Conservation (phyloP, 148 eudicot genomes). For the Rhododendron kiyosumense region DNA sequence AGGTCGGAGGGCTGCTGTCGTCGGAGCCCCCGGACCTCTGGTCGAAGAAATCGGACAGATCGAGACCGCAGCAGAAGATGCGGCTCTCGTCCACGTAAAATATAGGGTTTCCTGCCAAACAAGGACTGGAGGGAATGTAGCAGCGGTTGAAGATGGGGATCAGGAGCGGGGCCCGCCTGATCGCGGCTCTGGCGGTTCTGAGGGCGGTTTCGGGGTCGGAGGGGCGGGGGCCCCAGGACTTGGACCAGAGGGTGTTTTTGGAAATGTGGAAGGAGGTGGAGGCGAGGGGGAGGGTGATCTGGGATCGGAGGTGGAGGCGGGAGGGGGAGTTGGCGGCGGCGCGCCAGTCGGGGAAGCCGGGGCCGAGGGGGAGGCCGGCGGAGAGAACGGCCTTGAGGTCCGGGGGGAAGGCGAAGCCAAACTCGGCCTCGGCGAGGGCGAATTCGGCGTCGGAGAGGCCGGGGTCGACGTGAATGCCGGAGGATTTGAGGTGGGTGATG, state of each 20-base stretch:
- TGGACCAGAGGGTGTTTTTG: conserved; percentile 57
- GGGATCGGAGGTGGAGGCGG: conserved; percentile 55
- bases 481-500: conserved; percentile 44
- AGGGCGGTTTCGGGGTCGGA: conserved; percentile 66
- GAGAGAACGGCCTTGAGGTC: conserved; percentile 67
- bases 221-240: conserved; percentile 72
- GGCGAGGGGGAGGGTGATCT: conserved; percentile 69
- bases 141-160: conserved; percentile 77
- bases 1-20: not conserved
- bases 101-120: conserved; percentile 68
- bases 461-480: conserved; percentile 47
- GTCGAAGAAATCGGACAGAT: conserved; percentile 73
- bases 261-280: conserved; percentile 76
- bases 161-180: conserved; percentile 59
- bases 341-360: conserved; percentile 91
- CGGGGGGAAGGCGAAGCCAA: conserved; percentile 79
- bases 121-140: conserved; percentile 72
- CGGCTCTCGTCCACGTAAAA: conserved; percentile 72
- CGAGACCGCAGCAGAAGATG: conserved; percentile 74
- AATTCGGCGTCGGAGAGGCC: conserved; percentile 76
- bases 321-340: conserved; percentile 33
- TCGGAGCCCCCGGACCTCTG: conserved; percentile 1
- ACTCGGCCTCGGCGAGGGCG: conserved; percentile 77
- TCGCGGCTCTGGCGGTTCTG: conserved; percentile 40
- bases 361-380: conserved; percentile 67